Evolutionary conservation across 2,329 filamentous ascomycete genomes (phyloP).

Genomic region (Pezicula carpinea): DNA sequence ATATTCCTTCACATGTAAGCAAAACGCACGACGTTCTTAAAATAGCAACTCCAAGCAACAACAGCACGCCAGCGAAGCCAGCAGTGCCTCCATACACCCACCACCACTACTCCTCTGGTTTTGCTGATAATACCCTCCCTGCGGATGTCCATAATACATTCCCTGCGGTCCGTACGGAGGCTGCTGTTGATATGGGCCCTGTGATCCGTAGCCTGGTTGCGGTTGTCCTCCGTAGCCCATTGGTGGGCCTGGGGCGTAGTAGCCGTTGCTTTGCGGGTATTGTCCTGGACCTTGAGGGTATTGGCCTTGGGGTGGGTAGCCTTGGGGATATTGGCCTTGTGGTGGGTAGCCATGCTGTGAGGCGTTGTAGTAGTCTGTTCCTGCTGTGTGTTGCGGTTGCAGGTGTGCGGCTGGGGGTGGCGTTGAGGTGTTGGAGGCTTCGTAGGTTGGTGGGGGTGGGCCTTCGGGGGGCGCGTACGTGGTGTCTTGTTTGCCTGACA

Average conservation of each 20-base stretch:
- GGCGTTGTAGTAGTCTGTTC: slow-evolving; percentile 15
- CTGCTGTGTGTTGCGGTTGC: slow-evolving; percentile 8
- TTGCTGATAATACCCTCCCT: slow-evolving; percentile 23
- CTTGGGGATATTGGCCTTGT: slow-evolving; percentile 2
- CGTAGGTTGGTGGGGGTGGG: slow-evolving; percentile 22
- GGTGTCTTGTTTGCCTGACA: slow-evolving; percentile 15
- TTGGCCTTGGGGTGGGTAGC: slow-evolving; percentile 7
- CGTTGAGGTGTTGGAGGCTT: slow-evolving; percentile 5
- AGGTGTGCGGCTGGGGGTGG: slow-evolving; percentile 14
- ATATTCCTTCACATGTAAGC: no score
- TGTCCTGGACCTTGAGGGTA: slow-evolving; percentile 7
- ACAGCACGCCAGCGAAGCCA: slow-evolving; percentile 43
- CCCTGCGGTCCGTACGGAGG: slow-evolving; percentile 10
- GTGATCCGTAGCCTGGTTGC: slow-evolving; percentile 2
- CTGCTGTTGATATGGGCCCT: no score
- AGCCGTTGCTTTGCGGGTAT: slow-evolving; percentile 10
- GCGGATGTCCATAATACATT: slow-evolving; percentile 5
- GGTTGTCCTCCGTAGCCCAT: slow-evolving; percentile 15
- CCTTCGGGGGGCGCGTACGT: slow-evolving; percentile 7
- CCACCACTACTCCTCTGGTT: slow-evolving; percentile 29
- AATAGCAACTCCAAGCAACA: slow-evolving; percentile 48
- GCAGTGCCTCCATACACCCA: slow-evolving; percentile 37
- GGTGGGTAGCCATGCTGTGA: not conserved
- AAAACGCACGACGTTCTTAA: slow-evolving; percentile 19
- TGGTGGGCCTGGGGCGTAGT: slow-evolving; percentile 20